Percentiles rank a stretch among this genome's conserved stretches.
Evolutionary conservation across 192 early-diverging fungal species (phyloP).

Genomic region (Pilobolus umbonatus): DNA sequence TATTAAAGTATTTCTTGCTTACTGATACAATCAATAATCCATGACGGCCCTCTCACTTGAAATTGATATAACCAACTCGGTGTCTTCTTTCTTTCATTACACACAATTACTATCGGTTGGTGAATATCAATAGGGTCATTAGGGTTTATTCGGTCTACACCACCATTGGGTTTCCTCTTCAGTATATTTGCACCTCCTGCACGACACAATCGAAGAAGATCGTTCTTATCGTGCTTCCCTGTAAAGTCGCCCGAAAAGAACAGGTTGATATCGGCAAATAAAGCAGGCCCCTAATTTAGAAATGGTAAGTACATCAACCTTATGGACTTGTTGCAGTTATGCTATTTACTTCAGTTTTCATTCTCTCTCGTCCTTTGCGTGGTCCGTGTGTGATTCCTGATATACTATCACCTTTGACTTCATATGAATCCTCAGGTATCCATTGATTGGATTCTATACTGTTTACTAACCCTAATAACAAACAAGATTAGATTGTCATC

Average conservation of each 20-base stretch:
- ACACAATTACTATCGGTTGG: neutral
- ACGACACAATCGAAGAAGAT: neutral
- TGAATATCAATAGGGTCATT: neutral
- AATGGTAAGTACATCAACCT: too few species aligned
- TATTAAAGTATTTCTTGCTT: neutral
- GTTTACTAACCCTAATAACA: neutral
- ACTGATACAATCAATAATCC: neutral
- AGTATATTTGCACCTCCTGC: neutral
- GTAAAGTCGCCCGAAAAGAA: neutral
- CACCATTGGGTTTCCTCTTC: neutral
- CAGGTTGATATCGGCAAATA: conserved; percentile 2
- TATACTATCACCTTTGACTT: neutral
- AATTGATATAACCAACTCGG: neutral
- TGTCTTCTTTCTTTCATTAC: neutral
- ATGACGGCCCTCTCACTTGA: neutral
- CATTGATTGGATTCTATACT: neutral
- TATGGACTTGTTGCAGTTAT: too few species aligned
- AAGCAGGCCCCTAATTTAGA: neutral
- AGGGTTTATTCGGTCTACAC: neutral
- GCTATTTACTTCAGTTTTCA: too few species aligned
- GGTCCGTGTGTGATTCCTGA: neutral
- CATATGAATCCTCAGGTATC: neutral
- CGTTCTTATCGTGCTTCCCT: conserved; percentile 3
- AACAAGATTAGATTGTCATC: too few species aligned
- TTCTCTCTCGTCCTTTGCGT: neutral